Base-by-base conservation (phyloP, 2,329 filamentous ascomycete genomes). In the Rutstroemia sp. region DNA sequence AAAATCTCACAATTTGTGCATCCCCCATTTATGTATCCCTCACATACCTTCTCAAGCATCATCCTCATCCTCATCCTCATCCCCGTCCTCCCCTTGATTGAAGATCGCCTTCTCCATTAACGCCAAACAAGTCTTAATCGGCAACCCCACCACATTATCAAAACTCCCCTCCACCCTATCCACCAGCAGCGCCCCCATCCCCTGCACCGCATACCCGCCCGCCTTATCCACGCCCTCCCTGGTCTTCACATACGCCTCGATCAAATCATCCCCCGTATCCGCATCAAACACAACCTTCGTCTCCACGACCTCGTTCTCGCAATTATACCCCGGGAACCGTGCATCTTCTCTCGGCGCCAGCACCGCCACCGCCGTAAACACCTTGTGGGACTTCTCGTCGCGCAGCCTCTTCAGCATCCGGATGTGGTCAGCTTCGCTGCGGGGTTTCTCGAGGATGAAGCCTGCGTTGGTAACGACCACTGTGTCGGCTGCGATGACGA, bases 151-250 rank as follows among this genome's bases (percentile, higher is more conserved):
- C 1, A 97, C 94, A 71, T 97, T 97, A 75, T 99, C 94, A 66
- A 90, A 89, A 54, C 83, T 85, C 10, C 94, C 94, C 62, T 96
- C 89, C 62, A 99, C 88, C 71, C 80, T 87, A 71, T 96, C 91
- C 12, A 99, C 85, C 57, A 99, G 73, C 70, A 96, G 85, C 8
- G 88, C 87, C 1, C 89, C 94, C 10, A 92, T 77, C 0, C 92
- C 94, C 73, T 99, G 94, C 53, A 99, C 82, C 1, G 90, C 94
- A 72, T 99, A 99, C 0, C 94, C 94, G 2, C 94, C 94, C 0
- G 94, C 94, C 77, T 97, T 99, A 72, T 97, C 94, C 10, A 84
- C 91, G 2, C 94, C 94, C 76, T 99, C 94, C 55, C 92, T 79
- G 21, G 92, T 96, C 67, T 79, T 80, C 57, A 92, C 87, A 69